Conservation (phyloP, 2,329 filamentous ascomycete species). For the Alternaria panax region DNA sequence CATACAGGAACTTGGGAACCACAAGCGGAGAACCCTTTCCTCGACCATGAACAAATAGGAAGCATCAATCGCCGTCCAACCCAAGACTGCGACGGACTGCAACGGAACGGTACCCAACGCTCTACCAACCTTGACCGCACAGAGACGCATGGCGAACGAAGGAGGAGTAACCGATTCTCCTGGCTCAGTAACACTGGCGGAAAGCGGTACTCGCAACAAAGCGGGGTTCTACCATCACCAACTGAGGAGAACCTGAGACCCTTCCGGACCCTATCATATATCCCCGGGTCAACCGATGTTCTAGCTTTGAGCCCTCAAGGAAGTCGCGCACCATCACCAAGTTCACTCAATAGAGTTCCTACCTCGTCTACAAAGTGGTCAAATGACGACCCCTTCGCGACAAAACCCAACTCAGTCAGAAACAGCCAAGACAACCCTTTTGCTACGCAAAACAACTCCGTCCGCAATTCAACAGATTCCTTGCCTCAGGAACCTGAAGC, state of each 20-base stretch:
- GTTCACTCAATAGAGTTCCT: neutral
- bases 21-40: conserved; percentile 18
- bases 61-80: conserved; percentile 16
- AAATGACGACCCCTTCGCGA: conserved; percentile 22
- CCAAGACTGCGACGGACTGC: neutral
- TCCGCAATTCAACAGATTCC: neutral
- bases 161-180: conserved; percentile 9
- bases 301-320: conserved; percentile 7
- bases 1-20: conserved; percentile 24
- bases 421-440: conserved; percentile 9
- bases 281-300: conserved; percentile 4
- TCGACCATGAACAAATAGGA: conserved; percentile 16
- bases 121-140: conserved; percentile 11
- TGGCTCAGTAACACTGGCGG: neutral
- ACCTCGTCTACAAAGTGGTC: conserved; percentile 9
- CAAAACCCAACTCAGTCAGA: conserved; percentile 17
- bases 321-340: conserved; percentile 12
- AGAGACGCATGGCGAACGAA: conserved; percentile 8
- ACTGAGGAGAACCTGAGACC: neutral
- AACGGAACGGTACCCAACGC: conserved; percentile 10
- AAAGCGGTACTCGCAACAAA: conserved; percentile 4
- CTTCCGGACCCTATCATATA: conserved; percentile 10
- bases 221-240: neutral
- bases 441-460: conserved; percentile 7
- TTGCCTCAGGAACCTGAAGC: conserved; percentile 16